Conservation (phyloP, 2,329 filamentous ascomycete species). For the Fusarium falciforme region DNA sequence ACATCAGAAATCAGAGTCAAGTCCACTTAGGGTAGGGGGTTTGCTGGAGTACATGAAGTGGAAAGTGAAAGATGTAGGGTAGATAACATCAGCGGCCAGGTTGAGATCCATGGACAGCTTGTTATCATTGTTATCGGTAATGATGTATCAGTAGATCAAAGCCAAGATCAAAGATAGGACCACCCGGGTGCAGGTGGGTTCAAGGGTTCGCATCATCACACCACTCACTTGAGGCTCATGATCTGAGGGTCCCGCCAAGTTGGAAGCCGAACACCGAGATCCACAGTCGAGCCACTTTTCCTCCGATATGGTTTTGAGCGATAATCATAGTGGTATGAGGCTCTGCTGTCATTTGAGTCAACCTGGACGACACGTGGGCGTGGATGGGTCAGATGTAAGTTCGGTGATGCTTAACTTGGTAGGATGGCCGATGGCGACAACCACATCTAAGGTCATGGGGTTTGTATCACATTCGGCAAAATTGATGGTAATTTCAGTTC, state of each 20-base stretch:
- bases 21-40: neutral
- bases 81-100: neutral
- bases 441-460: neutral
- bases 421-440: neutral
- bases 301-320: neutral
- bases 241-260: neutral
- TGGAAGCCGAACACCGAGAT: neutral
- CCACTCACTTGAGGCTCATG: neutral
- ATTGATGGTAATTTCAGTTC: neutral
- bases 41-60: neutral
- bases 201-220: neutral
- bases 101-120: neutral
- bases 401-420: neutral
- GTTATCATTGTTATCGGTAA: neutral
- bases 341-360: neutral
- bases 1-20: neutral
- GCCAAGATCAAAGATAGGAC: neutral
- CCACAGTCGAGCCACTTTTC: constrained; percentile 1
- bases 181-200: neutral
- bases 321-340: neutral
- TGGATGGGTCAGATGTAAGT: neutral
- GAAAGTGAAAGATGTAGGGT: neutral
- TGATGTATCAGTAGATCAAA: neutral
- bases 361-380: neutral
- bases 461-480: neutral